phyloP scores from a whole-genome alignment of 805 yeast genomes.

The Spathaspora hagerdaliae region DNA sequence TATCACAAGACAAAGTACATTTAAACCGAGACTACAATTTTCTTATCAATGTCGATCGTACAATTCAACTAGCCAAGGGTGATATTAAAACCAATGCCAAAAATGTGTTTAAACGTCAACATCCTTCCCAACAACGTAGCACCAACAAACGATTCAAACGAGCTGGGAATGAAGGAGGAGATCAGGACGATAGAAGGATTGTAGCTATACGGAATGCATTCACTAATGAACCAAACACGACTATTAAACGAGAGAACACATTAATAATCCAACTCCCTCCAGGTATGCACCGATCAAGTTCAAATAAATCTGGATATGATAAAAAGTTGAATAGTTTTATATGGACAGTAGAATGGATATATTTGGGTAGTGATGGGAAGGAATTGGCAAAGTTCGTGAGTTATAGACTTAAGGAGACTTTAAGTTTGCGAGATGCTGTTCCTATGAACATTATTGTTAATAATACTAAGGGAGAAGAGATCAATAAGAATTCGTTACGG shows the following conservation, averaged over 20 bases:
- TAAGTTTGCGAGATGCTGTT: constrained; percentile 31
- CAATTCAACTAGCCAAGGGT: constrained; percentile 52
- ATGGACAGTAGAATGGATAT: constrained; percentile 80
- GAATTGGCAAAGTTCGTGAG: constrained; percentile 37
- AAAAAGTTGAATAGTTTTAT: constrained; percentile 53
- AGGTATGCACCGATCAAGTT: constrained; percentile 67
- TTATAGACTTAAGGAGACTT: constrained; percentile 38
- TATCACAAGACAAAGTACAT: constrained; percentile 38
- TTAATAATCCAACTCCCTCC: constrained; percentile 57
- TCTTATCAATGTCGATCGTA: constrained; percentile 55
- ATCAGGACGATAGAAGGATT: constrained; percentile 18
- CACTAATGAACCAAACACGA: constrained; percentile 22
- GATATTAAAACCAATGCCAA: constrained; percentile 44
- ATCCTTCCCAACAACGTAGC: constrained; percentile 8
- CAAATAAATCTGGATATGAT: constrained; percentile 71
- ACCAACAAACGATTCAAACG: constrained; percentile 19
- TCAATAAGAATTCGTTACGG: constrained; percentile 22
- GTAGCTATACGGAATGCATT: constrained; percentile 18
- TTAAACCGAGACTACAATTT: constrained; percentile 85
- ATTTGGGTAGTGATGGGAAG: constrained; percentile 28
- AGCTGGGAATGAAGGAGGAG: constrained; percentile 8
- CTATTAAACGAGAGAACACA: constrained; percentile 58
- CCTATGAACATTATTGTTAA: constrained; percentile 34
- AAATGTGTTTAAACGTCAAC: constrained; percentile 36
- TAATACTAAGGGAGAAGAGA: constrained; percentile 6